phyloP scores from a whole-genome alignment of 495 filamentous ascomycete genomes.

The Xylaria acuta region DNA sequence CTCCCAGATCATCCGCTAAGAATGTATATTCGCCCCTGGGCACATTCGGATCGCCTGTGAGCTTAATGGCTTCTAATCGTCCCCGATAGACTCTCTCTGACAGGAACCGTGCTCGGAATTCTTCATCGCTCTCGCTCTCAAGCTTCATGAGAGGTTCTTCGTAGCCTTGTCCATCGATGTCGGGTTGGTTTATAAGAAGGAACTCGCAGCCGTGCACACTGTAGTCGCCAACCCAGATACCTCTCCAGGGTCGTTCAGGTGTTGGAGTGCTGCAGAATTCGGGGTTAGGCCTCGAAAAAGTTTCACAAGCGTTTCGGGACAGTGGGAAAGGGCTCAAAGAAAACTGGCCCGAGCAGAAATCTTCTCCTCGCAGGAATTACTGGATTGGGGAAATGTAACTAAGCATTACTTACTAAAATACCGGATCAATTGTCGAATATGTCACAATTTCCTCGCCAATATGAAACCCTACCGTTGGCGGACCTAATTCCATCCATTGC shows the following conservation, averaged over 20 bases:
- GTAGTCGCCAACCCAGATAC: slow-evolving; percentile 93
- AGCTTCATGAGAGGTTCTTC: slow-evolving; percentile 39
- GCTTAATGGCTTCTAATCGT: slow-evolving; percentile 78
- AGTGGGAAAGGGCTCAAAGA: neutral
- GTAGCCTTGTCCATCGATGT: slow-evolving; percentile 43
- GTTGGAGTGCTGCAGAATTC: slow-evolving; percentile 63
- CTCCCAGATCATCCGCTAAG: slow-evolving; percentile 75
- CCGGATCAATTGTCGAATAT: slow-evolving; percentile 75
- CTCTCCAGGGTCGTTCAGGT: slow-evolving; percentile 77
- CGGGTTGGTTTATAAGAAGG: slow-evolving; percentile 75
- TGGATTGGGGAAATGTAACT: neutral
- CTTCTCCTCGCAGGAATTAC: neutral
- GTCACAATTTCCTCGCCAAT: slow-evolving; percentile 73
- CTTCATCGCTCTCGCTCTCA: slow-evolving; percentile 48
- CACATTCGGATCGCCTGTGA: slow-evolving; percentile 89
- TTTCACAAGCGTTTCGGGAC: neutral
- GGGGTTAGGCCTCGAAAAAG: neutral
- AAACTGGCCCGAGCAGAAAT: neutral
- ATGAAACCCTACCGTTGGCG: slow-evolving; percentile 50
- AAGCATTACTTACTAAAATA: slow-evolving; percentile 55
- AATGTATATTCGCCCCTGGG: slow-evolving; percentile 86
- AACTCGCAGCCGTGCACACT: slow-evolving; percentile 89
- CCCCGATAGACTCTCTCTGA: slow-evolving; percentile 58
- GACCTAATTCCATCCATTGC: slow-evolving; percentile 66
- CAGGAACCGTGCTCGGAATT: slow-evolving; percentile 45